Evolutionary conservation across 2,329 filamentous ascomycete genomes (phyloP), one percentile per base, ranked within the genome.

Genomic region (Emergomyces orientalis): DNA sequence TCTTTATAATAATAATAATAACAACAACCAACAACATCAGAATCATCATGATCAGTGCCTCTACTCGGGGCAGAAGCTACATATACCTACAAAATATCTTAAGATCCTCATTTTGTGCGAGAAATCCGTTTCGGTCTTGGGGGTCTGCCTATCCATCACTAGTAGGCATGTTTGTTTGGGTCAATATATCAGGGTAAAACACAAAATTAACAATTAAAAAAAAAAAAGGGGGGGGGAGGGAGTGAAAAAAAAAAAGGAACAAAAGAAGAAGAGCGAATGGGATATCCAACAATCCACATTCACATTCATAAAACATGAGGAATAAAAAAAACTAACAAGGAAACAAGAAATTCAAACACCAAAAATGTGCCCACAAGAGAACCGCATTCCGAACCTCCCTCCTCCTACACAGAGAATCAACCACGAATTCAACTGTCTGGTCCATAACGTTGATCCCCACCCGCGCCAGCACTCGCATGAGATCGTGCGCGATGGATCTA

Each of bases 341-440:
- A 45, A 62, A 51, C 25, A 62, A 30, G 47, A 64, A 60, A 19
- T 64, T 57, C 32, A 59, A 59, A 34, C 59, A 25, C 63, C 60
- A 62, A 43, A 37, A 49, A 25, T 25, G 13, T 34, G 39, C 55
- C 52, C 56, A 62, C 9, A 52, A 55, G 37, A 34, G 25, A n/a
- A 62, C 39, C 11, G 56, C 55, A 22, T 25, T 22, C 49, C 55
- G 25, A 9, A n/a, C 34, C 2, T 41, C 19, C 32, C 2, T 37
- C 39, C 59, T 62, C 32, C 2, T 60, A 34, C 45, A 54, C 30
- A 62, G 22, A 1, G 45, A 19, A 7, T 39, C 41, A 17, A 45
- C 22, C 4, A 62, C 25, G n/a, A 9, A 60, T n/a, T 62, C 47
- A 27, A 13, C 47, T 22, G 54, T 47, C 47, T 51, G 32, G 4